phyloP scores from a whole-genome alignment of 257 asterid genomes.

The Jacaranda mimosifolia region DNA sequence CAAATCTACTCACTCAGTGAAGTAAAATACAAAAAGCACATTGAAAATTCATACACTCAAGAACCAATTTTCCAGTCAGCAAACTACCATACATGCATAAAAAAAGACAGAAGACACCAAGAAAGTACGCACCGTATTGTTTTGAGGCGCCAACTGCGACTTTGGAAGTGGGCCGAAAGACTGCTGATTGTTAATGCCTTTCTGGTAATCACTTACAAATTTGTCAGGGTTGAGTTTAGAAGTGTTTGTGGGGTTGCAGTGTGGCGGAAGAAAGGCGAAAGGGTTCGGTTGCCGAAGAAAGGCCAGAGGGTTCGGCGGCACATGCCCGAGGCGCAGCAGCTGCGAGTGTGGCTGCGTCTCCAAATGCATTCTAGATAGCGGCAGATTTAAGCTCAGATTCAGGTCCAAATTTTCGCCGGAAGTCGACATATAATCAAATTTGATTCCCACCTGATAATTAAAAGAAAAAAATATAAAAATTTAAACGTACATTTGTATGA shows the following conservation, averaged over 20 bases:
- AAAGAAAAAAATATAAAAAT: not conserved
- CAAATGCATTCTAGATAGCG: constrained; percentile 45
- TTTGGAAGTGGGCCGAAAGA: constrained; percentile 7
- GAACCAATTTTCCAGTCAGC: not conserved
- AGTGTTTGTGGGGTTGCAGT: constrained; percentile 17
- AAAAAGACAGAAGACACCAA: not conserved
- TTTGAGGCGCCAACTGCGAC: constrained; percentile 28
- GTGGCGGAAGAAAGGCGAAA: constrained; percentile 36
- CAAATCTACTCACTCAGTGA: not conserved
- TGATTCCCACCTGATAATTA: not conserved
- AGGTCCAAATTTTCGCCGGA: constrained; percentile 59
- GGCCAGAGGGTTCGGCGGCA: constrained; percentile 25
- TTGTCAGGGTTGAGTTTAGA: not conserved
- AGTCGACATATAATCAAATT: constrained; percentile 40
- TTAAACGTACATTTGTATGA: not conserved
- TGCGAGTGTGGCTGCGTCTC: constrained; percentile 33
- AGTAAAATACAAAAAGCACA: too few species aligned
- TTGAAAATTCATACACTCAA: too few species aligned
- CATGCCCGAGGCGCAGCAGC: constrained; percentile 23
- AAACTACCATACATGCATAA: not conserved
- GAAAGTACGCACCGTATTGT: constrained; percentile 35
- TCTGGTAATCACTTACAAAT: constrained; percentile 9
- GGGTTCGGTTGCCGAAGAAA: constrained; percentile 8
- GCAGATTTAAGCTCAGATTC: constrained; percentile 50
- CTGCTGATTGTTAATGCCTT: constrained; percentile 8